A percentile compares a stretch with the other conserved stretches of the same genome.
Conservation (phyloP, 2,329 filamentous ascomycete genomes). For the Fusarium acutatum region DNA sequence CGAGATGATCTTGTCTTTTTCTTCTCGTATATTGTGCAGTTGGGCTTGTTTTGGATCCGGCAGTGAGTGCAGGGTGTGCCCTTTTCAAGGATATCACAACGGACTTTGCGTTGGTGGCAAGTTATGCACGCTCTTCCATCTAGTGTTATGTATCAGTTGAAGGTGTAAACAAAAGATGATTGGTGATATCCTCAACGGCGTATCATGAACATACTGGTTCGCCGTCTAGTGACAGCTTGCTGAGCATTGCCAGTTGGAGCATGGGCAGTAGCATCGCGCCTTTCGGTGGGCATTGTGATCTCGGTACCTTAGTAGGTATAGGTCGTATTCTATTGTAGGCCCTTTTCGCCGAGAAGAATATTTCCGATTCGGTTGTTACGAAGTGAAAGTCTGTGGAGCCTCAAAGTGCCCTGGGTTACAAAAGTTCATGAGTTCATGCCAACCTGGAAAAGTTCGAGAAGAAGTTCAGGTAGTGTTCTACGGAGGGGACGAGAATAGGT, state of each 20-base stretch:
- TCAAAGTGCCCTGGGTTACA: not conserved
- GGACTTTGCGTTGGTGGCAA: constrained; percentile 61
- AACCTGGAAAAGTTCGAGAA: not conserved
- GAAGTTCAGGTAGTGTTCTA: not conserved
- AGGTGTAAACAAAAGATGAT: not conserved
- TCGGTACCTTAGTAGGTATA: not conserved
- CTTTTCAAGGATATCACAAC: constrained; percentile 58
- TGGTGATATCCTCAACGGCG: not conserved
- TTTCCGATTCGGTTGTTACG: constrained; percentile 4
- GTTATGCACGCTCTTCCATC: constrained; percentile 55
- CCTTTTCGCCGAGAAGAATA: not conserved
- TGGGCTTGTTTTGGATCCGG: constrained; percentile 49
- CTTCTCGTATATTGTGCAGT: constrained; percentile 60
- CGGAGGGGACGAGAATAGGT: not conserved
- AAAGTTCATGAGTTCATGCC: not conserved
- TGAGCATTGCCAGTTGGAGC: not conserved
- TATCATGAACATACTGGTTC: constrained; percentile 24
- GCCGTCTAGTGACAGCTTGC: not conserved
- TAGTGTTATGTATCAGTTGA: constrained; percentile 8
- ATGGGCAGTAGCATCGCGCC: not conserved
- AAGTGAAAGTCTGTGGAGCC: not conserved
- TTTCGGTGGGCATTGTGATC: constrained; percentile 14
- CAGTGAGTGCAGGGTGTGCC: constrained; percentile 60
- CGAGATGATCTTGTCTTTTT: constrained; percentile 52
- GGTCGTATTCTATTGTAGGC: not conserved